Evolutionary conservation across 495 filamentous ascomycete species (phyloP).

Genomic region (Xylaria bambusicola): DNA sequence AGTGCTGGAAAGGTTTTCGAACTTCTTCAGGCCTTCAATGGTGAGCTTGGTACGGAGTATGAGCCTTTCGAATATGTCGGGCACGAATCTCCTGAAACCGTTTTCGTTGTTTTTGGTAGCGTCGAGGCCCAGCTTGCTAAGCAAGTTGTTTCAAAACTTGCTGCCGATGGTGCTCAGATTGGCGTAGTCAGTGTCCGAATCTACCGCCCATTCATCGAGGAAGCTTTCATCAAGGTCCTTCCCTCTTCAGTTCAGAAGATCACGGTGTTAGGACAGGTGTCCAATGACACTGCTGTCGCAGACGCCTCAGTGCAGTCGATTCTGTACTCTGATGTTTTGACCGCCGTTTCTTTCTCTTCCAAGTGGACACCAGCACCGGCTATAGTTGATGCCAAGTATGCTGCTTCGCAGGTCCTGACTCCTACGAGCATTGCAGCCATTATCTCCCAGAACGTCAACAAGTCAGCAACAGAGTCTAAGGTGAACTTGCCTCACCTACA

Average conservation of each 20-base stretch:
- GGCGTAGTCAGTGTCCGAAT: conserved; percentile 89
- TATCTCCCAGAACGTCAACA: conserved; percentile 65
- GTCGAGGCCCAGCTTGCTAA: conserved; percentile 82
- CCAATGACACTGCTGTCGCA: conserved; percentile 53
- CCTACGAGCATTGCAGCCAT: conserved; percentile 61
- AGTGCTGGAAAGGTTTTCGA: conserved; percentile 72
- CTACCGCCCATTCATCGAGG: conserved; percentile 92
- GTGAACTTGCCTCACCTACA: conserved; percentile 53
- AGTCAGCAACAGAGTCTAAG: conserved; percentile 55
- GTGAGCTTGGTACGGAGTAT: conserved; percentile 91
- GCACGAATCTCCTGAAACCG: conserved; percentile 71
- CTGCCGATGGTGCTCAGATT: conserved; percentile 69
- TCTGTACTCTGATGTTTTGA: conserved; percentile 87
- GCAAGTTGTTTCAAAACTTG: conserved; percentile 75
- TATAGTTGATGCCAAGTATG: conserved; percentile 85
- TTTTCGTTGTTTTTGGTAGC: conserved; percentile 90
- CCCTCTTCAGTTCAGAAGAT: conserved; percentile 74
- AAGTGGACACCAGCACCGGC: conserved; percentile 59
- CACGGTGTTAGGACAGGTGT: conserved; percentile 65
- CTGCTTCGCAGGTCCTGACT: conserved; percentile 77
- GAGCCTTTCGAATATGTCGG: conserved; percentile 91
- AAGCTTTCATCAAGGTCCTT: conserved; percentile 80
- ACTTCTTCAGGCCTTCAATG: conserved; percentile 80
- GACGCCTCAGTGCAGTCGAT: conserved; percentile 75
- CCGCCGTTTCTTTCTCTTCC: conserved; percentile 76